These are phyloP conservation scores for Euclidium syriacum DNA, from an alignment of 345 rosid species.

Conservation along the genomic window DNA sequence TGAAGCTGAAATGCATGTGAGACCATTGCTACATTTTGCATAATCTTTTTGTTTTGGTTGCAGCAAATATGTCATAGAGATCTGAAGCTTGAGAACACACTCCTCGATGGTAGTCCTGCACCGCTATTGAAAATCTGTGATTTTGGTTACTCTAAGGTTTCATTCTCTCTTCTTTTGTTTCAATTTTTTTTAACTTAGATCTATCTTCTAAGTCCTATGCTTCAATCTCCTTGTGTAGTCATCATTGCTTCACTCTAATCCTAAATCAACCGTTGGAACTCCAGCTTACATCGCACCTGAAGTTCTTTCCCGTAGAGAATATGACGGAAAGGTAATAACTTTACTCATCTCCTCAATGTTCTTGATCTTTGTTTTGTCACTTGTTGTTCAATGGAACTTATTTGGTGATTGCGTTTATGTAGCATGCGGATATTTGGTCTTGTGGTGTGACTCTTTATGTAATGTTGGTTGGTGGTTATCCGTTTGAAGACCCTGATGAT, in stretches of 20 bases:
- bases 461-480: slow-evolving; percentile 92
- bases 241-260: slow-evolving; percentile 81
- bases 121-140: slow-evolving; percentile 90
- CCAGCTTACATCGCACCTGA: slow-evolving; percentile 95
- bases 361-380: neutral
- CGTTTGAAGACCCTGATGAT: slow-evolving; percentile 86
- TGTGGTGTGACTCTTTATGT: slow-evolving; percentile 95
- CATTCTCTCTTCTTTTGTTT: neutral
- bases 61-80: slow-evolving; percentile 99
- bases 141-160: slow-evolving; percentile 92
- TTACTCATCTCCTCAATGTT: neutral
- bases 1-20: neutral
- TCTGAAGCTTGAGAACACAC: slow-evolving; percentile 85
- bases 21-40: neutral
- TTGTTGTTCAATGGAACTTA: neutral
- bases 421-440: slow-evolving; percentile 97
- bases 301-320: slow-evolving; percentile 80
- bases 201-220: slow-evolving; percentile 2
- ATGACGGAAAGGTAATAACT: slow-evolving; percentile 73
- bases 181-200: neutral
- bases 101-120: slow-evolving; percentile 87
- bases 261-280: slow-evolving; percentile 92
- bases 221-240: slow-evolving; percentile 41
- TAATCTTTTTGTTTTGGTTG: slow-evolving; percentile 2
- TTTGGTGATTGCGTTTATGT: slow-evolving; percentile 17